Evolutionary conservation across 1,139 yeast genomes (phyloP).

Genomic region (Barnettozyma hawaiiensis): DNA sequence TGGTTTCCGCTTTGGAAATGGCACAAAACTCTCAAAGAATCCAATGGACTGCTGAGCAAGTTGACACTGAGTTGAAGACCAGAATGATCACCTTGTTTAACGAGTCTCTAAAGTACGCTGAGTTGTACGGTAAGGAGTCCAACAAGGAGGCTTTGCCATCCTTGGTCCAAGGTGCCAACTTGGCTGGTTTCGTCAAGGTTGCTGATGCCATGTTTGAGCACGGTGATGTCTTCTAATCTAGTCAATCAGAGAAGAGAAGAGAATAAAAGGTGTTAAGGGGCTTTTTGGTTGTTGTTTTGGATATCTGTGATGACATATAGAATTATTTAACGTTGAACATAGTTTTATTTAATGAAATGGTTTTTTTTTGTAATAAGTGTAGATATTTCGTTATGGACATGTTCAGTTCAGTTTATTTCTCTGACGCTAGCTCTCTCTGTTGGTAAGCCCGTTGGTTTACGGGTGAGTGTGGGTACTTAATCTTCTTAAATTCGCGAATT

Average conservation of each 20-base stretch:
- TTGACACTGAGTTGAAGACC: conserved; percentile 77
- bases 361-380: background rate
- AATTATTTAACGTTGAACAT: conserved; percentile 8
- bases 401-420: too few relatives aligned
- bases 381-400: background rate
- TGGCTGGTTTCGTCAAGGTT: conserved; percentile 97
- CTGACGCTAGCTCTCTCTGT: too few relatives aligned
- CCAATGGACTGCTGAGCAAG: conserved; percentile 83
- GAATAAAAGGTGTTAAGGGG: too few relatives aligned
- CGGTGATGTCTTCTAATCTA: conserved; percentile 81
- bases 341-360: conserved; percentile 4
- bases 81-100: conserved; percentile 93
- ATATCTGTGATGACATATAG: conserved; percentile 7
- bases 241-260: too few relatives aligned
- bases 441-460: too few relatives aligned
- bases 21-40: conserved; percentile 98
- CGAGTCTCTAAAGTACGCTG: conserved; percentile 86
- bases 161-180: conserved; percentile 96
- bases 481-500: background rate
- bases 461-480: too few relatives aligned
- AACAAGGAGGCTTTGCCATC: conserved; percentile 73
- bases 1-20: conserved; percentile 98
- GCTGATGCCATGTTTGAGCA: conserved; percentile 98
- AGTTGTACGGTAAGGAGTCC: conserved; percentile 66
- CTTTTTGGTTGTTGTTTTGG: too few relatives aligned